Evolutionary conservation across 495 filamentous ascomycete genomes (phyloP).

Genomic region (Penicillium cosmopolitanum): DNA sequence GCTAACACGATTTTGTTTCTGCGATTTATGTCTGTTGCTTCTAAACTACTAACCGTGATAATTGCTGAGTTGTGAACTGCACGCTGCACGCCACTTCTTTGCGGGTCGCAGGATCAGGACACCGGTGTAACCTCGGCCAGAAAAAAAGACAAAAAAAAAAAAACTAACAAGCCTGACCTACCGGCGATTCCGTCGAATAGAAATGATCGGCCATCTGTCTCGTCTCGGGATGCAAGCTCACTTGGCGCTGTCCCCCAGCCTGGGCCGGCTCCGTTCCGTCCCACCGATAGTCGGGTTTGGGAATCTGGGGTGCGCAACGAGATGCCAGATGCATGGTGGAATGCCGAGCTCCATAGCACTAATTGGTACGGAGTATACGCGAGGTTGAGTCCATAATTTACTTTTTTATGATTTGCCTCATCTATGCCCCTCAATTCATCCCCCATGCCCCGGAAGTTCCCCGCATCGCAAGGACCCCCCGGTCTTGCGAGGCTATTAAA

Average conservation of each 20-base stretch:
- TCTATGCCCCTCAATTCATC: neutral
- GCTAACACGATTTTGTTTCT: neutral
- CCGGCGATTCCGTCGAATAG: conserved; percentile 27
- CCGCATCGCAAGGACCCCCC: conserved; percentile 10
- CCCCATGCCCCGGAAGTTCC: conserved; percentile 18
- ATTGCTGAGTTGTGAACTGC: neutral
- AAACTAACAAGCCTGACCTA: neutral
- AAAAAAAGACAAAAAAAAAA: neutral
- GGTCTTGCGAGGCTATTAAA: conserved; percentile 17
- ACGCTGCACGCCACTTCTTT: conserved; percentile 2
- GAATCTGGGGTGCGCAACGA: conserved; percentile 10
- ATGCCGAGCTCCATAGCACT: neutral
- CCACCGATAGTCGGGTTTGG: conserved; percentile 17
- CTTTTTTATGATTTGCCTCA: neutral
- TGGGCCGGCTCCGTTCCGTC: conserved; percentile 18
- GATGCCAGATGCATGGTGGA: neutral
- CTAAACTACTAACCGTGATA: neutral
- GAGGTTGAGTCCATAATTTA: neutral
- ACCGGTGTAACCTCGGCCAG: conserved; percentile 3
- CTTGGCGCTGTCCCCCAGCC: conserved; percentile 26
- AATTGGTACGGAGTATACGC: neutral
- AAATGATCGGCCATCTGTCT: conserved; percentile 1
- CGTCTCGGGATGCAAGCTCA: conserved; percentile 30
- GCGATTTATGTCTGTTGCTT: neutral
- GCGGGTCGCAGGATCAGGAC: conserved; percentile 2